A percentile compares a stretch with the other conserved stretches of the same genome.
Conservation (phyloP, 306 rosid species). For the Comarum palustre region DNA sequence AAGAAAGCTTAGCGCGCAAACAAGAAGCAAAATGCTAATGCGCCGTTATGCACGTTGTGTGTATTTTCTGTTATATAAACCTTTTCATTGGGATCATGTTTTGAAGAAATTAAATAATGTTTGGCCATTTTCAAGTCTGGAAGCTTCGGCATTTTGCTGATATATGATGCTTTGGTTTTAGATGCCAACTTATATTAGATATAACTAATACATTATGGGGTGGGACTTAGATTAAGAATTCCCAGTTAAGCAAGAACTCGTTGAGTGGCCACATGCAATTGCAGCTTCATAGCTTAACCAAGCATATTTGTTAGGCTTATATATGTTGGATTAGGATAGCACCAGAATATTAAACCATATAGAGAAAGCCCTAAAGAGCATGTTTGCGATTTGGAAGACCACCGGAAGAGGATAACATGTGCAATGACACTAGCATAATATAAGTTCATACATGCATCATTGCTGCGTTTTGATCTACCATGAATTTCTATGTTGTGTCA, state of each 20-base stretch:
- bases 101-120: slow-evolving; percentile 23
- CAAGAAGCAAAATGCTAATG: slow-evolving; percentile 13
- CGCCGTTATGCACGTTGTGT: slow-evolving; percentile 25
- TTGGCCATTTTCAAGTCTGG: slow-evolving; percentile 23
- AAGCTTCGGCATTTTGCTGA: slow-evolving; percentile 47
- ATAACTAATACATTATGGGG: slow-evolving; percentile 18
- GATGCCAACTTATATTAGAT: slow-evolving; percentile 40
- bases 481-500: slow-evolving; percentile 3
- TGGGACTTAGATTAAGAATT: slow-evolving; percentile 36
- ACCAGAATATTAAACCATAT: neutral
- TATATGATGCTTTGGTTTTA: slow-evolving; percentile 30
- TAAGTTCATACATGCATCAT: neutral
- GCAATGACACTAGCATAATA: neutral
- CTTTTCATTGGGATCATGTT: slow-evolving; percentile 56
- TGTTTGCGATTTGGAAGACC: slow-evolving; percentile 14
- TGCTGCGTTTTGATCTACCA: neutral
- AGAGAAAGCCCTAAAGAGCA: slow-evolving; percentile 7
- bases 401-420: slow-evolving; percentile 5
- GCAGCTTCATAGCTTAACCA: slow-evolving; percentile 25
- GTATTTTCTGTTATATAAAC: neutral
- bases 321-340: slow-evolving; percentile 20
- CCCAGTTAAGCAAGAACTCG: slow-evolving; percentile 24
- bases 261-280: slow-evolving; percentile 58
- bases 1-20: slow-evolving; percentile 6
- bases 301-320: slow-evolving; percentile 35